A percentile compares a stretch with the other conserved stretches of the same genome.
Conservation (phyloP, 2,329 filamentous ascomycete species). For the Catunica adiposa region DNA sequence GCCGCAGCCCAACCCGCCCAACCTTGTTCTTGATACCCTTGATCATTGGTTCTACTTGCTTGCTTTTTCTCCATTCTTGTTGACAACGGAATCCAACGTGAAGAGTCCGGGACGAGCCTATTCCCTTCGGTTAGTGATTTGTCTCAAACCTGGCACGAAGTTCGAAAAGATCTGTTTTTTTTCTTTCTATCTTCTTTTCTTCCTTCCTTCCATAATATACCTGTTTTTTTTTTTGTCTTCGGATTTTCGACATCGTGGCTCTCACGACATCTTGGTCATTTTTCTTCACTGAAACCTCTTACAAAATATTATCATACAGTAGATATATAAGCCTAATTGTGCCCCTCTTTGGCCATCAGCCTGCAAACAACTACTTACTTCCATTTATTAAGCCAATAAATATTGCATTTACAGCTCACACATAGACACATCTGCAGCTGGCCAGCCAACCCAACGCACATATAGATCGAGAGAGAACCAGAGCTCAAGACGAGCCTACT, state of each 20-base stretch:
- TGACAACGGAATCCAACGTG: not conserved
- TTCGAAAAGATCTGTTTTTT: not conserved
- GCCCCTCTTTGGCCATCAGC: not conserved
- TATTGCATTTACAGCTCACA: not conserved
- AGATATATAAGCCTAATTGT: too few species aligned
- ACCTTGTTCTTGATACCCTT: constrained; percentile 1
- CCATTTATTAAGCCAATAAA: not conserved
- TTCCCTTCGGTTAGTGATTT: not conserved
- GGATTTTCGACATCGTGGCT: too few species aligned
- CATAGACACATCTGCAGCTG: not conserved
- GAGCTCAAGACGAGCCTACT: not conserved
- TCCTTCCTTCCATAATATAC: not conserved
- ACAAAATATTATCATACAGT: too few species aligned
- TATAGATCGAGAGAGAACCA: not conserved
- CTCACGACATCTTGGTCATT: too few species aligned
- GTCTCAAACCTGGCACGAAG: not conserved
- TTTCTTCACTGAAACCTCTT: too few species aligned
- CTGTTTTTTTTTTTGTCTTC: not conserved
- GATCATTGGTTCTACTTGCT: not conserved
- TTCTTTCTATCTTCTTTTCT: not conserved
- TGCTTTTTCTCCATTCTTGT: not conserved
- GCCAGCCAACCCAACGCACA: not conserved
- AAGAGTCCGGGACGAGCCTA: too few species aligned
- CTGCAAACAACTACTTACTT: not conserved
- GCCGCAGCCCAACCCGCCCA: constrained; percentile 2